Percentiles rank a stretch among this genome's conserved stretches.
phyloP scores from a whole-genome alignment of 2,329 filamentous ascomycete species.

The Didymella sp. region DNA sequence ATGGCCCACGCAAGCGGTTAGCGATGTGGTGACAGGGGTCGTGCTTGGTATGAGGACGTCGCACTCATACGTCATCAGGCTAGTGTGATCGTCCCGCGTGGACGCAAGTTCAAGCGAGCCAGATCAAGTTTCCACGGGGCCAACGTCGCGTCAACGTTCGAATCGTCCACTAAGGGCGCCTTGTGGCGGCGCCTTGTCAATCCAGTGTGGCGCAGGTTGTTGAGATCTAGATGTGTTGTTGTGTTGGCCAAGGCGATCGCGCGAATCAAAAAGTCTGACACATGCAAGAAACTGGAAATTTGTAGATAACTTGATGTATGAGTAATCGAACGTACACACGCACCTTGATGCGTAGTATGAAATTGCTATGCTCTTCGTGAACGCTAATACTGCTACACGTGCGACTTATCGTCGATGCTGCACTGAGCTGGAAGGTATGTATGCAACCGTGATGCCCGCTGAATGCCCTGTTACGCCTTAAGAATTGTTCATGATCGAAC shows the following conservation, averaged over 20 bases:
- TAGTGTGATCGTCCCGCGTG: slow-evolving; percentile 31
- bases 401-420: not conserved
- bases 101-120: slow-evolving; percentile 11
- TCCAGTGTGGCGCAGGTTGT: slow-evolving; percentile 10
- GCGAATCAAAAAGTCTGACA: slow-evolving; percentile 1
- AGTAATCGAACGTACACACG: not conserved
- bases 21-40: slow-evolving; percentile 12
- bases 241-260: slow-evolving; percentile 1
- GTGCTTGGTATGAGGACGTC: slow-evolving; percentile 1
- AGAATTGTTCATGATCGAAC: not conserved
- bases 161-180: slow-evolving; percentile 7
- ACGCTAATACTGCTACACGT: not conserved
- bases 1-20: slow-evolving; percentile 7
- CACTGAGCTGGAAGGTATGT: not conserved
- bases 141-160: slow-evolving; percentile 7
- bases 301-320: not conserved
- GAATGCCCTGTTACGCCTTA: slow-evolving; percentile 4
- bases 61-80: slow-evolving; percentile 27
- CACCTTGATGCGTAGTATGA: not conserved
- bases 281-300: slow-evolving; percentile 2
- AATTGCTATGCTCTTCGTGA: not conserved
- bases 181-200: not conserved
- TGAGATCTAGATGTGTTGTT: slow-evolving; percentile 1
- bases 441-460: slow-evolving; percentile 7
- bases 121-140: slow-evolving; percentile 16